These are phyloP conservation scores for Globisporangium cederbergense DNA, from an alignment of 352 stramenopile genomes.

Conservation along the genomic window DNA sequence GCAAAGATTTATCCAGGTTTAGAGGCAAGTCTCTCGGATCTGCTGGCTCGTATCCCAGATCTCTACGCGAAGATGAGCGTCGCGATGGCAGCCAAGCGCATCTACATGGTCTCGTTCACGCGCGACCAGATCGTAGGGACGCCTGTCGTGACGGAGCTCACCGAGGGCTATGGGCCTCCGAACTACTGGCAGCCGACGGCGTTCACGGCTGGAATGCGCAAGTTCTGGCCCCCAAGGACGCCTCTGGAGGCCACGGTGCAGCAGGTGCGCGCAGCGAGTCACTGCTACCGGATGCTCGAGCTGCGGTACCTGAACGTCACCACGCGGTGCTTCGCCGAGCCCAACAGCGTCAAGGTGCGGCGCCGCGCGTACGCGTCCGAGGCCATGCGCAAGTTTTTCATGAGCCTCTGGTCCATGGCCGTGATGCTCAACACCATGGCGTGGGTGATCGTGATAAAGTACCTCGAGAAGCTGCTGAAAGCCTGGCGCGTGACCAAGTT, in stretches of 20 bases:
- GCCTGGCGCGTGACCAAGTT: slow-evolving; percentile 33
- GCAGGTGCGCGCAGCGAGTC: slow-evolving; percentile 24
- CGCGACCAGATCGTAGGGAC: slow-evolving; percentile 26
- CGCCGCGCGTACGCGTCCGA: slow-evolving; percentile 18
- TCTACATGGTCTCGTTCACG: slow-evolving; percentile 16
- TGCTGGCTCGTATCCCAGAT: slow-evolving; percentile 25
- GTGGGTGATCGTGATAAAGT: slow-evolving; percentile 38
- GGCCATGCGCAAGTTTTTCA: slow-evolving; percentile 39
- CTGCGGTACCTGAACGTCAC: slow-evolving; percentile 24
- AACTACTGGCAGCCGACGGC: slow-evolving; percentile 25
- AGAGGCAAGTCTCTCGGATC: slow-evolving; percentile 19
- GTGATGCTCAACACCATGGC: slow-evolving; percentile 52
- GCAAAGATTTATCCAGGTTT: slow-evolving; percentile 36
- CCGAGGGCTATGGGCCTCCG: slow-evolving; percentile 25
- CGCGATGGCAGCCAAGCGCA: slow-evolving; percentile 16
- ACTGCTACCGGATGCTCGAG: slow-evolving; percentile 44
- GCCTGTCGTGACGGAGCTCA: slow-evolving; percentile 21
- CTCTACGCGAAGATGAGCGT: slow-evolving; percentile 17
- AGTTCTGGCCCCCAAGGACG: slow-evolving; percentile 45
- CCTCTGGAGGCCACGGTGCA: slow-evolving; percentile 21
- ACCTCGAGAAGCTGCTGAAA: slow-evolving; percentile 34
- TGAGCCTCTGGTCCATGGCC: slow-evolving; percentile 34
- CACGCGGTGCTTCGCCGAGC: slow-evolving; percentile 34
- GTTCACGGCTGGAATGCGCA: slow-evolving; percentile 29
- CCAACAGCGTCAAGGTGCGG: slow-evolving; percentile 16